Evolutionary conservation across 2,329 filamentous ascomycete genomes (phyloP).

Genomic region (Xylaria sp.): DNA sequence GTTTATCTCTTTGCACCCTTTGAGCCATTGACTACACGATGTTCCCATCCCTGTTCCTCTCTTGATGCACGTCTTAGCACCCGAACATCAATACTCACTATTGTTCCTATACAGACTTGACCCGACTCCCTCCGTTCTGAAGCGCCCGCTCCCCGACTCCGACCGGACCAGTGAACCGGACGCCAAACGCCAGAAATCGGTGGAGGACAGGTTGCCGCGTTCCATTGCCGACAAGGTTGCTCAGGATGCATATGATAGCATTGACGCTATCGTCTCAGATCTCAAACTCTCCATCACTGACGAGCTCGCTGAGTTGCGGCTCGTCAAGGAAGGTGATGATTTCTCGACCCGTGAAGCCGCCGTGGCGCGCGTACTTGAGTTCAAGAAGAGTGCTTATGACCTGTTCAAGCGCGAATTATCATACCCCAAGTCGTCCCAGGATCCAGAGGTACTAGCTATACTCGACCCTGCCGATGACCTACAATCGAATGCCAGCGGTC

Average conservation of each 20-base stretch:
- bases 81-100: constrained; percentile 20
- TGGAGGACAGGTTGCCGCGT: constrained; percentile 53
- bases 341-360: constrained; percentile 49
- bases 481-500: constrained; percentile 55
- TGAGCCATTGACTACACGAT: constrained; percentile 11
- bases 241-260: constrained; percentile 63
- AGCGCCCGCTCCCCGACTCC: constrained; percentile 61
- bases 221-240: constrained; percentile 67
- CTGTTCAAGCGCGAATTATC: constrained; percentile 71
- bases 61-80: constrained; percentile 1
- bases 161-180: constrained; percentile 62
- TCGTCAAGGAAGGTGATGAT: constrained; percentile 40
- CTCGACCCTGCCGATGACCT: constrained; percentile 55
- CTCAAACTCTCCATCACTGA: constrained; percentile 61
- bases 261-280: constrained; percentile 74
- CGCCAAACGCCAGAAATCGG: constrained; percentile 70
- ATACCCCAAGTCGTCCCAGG: constrained; percentile 56
- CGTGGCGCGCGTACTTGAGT: constrained; percentile 61
- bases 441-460: constrained; percentile 52
- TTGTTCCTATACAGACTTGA: constrained; percentile 60
- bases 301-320: constrained; percentile 59
- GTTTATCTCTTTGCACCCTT: constrained; percentile 15
- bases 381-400: constrained; percentile 71
- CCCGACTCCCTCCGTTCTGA: constrained; percentile 64
- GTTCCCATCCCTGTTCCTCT: constrained; percentile 6